These are phyloP conservation scores for Pseudocercospora ulei DNA, from an alignment of 2,329 filamentous ascomycete genomes.

Conservation along the genomic window DNA sequence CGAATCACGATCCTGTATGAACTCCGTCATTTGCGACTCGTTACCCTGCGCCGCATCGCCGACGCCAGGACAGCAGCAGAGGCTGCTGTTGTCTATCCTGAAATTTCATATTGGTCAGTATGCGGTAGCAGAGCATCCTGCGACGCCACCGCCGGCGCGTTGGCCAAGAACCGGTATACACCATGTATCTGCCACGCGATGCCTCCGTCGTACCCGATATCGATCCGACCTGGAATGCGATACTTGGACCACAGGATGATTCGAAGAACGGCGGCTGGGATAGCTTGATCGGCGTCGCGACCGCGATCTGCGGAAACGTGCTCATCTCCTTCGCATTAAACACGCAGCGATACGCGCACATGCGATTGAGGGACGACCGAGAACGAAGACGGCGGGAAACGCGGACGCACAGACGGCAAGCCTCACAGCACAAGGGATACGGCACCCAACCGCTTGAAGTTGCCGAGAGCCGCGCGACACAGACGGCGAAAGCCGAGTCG, in stretches of 20 bases:
- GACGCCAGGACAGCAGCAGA: conserved; percentile 3
- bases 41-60: conserved; percentile 1
- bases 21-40: too few relatives aligned
- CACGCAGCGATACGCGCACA: conserved; percentile 91
- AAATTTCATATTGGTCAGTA: conserved; percentile 3
- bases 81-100: neutral
- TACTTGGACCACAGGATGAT: conserved; percentile 7
- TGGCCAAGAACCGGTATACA: conserved; percentile 11
- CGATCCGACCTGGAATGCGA: conserved; percentile 5
- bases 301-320: conserved; percentile 83
- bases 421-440: conserved; percentile 41
- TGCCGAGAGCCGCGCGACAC: conserved; percentile 30
- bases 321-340: conserved; percentile 93
- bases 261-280: conserved; percentile 54
- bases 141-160: conserved; percentile 13
- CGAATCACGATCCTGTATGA: too few relatives aligned
- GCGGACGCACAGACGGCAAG: conserved; percentile 29
- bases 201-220: conserved; percentile 2
- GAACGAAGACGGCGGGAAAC: conserved; percentile 38
- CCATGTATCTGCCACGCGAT: conserved; percentile 10
- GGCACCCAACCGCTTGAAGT: conserved; percentile 37
- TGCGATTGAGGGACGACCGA: conserved; percentile 64
- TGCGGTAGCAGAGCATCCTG: conserved; percentile 13
- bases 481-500: conserved; percentile 20
- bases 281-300: conserved; percentile 86